Base-by-base conservation (phyloP, 2,329 filamentous ascomycete species). In the Elsinoe arachidis region DNA sequence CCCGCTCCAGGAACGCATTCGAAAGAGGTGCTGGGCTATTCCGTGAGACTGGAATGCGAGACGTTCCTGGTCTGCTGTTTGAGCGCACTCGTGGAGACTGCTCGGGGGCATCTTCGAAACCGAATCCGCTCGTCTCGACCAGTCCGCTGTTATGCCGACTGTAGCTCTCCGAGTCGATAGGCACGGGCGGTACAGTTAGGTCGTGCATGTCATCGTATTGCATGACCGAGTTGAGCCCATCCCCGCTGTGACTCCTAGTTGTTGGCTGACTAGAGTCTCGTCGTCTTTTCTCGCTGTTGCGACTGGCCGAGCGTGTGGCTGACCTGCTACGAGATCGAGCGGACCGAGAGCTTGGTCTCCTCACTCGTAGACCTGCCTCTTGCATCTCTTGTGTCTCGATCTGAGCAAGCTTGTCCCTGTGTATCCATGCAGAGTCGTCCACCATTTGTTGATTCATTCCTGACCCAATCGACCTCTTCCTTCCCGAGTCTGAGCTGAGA, bases 21-120 rank as follows among this genome's bases (percentile, higher is more conserved):
- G 88, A 81, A 59, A 95, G 85, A 10, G 90, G 90, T 17, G 83
- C 80, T 1, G 88, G 87, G 68, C 89, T 96, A 12, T 81, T 76
- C 65, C 89, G 91, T 30, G 90, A 84, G 37, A 97, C 79, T 1
- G 93, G 93, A 68, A 99, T 96, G 56, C 89, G 84, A 44, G 92
- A 96, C 2, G 80, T 75, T 73, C 81, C 74, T 30, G 75, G 74
- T 57, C 75, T 59, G 23, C 53, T 63, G 61, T 53, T 65, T 73
- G 79, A 86, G 66, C 78, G 62, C 69, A 74, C 63, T 64, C 80
- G 76, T 9, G 76, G 73, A 23, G 86, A 84, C 60, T 88, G 86
- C 68, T 96, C 90, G 63, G 91, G 88, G 5, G 46, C 49, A 39
- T 53, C 56, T 30, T 58, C 56, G 19, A 56, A 56, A 3, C 54